Evolutionary conservation across 345 rosid species (phyloP).

Genomic region (Cardamine occulta): DNA sequence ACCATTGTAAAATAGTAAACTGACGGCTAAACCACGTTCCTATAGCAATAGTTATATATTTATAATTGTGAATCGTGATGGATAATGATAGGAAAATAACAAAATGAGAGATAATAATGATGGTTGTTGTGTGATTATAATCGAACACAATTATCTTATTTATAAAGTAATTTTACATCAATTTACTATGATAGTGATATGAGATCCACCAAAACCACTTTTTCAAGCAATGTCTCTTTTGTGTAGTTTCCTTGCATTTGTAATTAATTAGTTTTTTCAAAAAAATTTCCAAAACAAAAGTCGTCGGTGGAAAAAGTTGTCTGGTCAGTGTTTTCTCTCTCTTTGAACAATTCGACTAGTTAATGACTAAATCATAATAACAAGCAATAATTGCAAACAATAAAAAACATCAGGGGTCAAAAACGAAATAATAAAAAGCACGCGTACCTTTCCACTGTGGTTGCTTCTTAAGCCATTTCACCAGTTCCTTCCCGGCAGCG

Average conservation of each 20-base stretch:
- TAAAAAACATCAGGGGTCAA: conserved; percentile 18
- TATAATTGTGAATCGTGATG: neutral
- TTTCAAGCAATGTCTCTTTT: neutral
- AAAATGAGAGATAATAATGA: neutral
- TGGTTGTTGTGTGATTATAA: neutral
- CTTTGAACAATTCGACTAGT: neutral
- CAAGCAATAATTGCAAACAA: neutral
- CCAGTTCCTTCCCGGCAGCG: conserved; percentile 41
- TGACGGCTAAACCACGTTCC: neutral
- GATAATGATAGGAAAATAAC: too few species aligned
- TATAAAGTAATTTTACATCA: neutral
- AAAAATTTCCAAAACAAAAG: neutral
- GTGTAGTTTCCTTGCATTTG: neutral
- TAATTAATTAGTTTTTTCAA: too few species aligned
- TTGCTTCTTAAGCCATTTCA: conserved; percentile 44
- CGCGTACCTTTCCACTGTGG: conserved; percentile 56
- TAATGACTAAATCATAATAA: neutral
- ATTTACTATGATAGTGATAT: neutral
- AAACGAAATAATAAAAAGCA: neutral
- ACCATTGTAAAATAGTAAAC: neutral
- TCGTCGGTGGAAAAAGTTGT: conserved; percentile 21
- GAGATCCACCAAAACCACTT: neutral
- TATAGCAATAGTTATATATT: too few species aligned
- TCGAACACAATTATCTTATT: neutral
- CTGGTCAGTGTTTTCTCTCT: neutral